Conservation (phyloP, 1,139 yeast genomes). For the Scheffersomyces insectosa region DNA sequence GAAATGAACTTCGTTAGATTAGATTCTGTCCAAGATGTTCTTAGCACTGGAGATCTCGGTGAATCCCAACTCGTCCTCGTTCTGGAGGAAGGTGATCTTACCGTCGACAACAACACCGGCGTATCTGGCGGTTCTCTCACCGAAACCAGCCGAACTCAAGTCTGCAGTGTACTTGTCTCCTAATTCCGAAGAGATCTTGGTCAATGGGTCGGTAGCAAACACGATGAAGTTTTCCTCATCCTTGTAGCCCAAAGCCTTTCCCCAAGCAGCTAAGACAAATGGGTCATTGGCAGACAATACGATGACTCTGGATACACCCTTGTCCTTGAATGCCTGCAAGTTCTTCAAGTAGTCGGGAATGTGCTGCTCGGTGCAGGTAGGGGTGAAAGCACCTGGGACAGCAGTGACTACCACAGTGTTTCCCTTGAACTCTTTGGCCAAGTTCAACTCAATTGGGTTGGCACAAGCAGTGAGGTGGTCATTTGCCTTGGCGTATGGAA, state of each 20-base stretch:
- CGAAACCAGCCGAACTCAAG: constrained; percentile 38
- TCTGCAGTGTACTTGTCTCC: constrained; percentile 57
- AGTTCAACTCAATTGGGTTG: constrained; percentile 49
- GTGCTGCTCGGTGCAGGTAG: constrained; percentile 81
- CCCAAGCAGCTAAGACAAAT: constrained; percentile 81
- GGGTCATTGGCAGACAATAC: constrained; percentile 82
- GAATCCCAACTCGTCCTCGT: constrained; percentile 60
- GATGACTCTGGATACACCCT: constrained; percentile 72
- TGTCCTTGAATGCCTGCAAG: constrained; percentile 53
- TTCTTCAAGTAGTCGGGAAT: constrained; percentile 71
- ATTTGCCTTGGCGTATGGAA: constrained; percentile 52
- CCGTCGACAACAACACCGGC: constrained; percentile 20
- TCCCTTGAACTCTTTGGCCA: constrained; percentile 48
- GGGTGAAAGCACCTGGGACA: constrained; percentile 93
- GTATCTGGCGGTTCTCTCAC: constrained; percentile 17
- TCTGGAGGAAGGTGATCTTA: constrained; percentile 41
- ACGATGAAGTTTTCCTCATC: constrained; percentile 51
- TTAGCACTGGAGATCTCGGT: constrained; percentile 61
- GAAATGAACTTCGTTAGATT: constrained; percentile 2
- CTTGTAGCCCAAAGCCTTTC: constrained; percentile 60
- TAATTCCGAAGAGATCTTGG: constrained; percentile 58
- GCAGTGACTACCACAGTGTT: constrained; percentile 51
- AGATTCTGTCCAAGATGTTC: constrained; percentile 42
- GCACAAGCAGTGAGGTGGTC: constrained; percentile 39
- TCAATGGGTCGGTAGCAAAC: constrained; percentile 75